Conservation (phyloP, 164 flowering plant genomes). For the Platanus orientalis region DNA sequence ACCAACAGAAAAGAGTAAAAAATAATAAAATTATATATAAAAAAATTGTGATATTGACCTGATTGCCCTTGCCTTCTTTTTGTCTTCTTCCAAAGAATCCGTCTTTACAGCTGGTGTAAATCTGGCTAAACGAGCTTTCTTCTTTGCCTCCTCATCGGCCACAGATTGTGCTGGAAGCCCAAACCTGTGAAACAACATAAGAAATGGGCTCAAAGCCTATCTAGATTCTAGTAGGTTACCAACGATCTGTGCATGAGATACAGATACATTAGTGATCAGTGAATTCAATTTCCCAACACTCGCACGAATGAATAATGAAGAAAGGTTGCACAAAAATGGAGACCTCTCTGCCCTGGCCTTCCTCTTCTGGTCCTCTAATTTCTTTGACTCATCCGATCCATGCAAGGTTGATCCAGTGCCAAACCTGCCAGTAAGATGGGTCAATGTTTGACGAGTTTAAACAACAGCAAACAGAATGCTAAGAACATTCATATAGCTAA, state of each 20-base stretch:
- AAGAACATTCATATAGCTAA: neutral
- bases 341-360: slow-evolving; percentile 99
- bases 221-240: slow-evolving; percentile 6
- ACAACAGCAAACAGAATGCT: neutral
- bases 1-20: neutral
- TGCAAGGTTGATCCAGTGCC: slow-evolving; percentile 43
- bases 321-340: slow-evolving; percentile 2
- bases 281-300: neutral
- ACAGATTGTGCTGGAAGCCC: slow-evolving; percentile 42
- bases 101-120: slow-evolving; percentile 48
- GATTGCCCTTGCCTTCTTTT: slow-evolving; percentile 79
- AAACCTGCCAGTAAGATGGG: slow-evolving; percentile 43
- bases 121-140: slow-evolving; percentile 83
- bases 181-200: slow-evolving; percentile 46
- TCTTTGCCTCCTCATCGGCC: slow-evolving; percentile 70
- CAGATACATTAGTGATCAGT: neutral
- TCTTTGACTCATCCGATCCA: slow-evolving; percentile 39
- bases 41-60: slow-evolving; percentile 48
- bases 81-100: slow-evolving; percentile 74
- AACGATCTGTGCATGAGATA: slow-evolving; percentile 4
- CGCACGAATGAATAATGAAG: neutral
- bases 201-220: slow-evolving; percentile 11
- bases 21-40: too few relatives aligned
- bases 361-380: slow-evolving; percentile 75
- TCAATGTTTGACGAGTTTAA: neutral